Evolutionary conservation across 345 rosid species (phyloP), one percentile per base, ranked within the genome.

Genomic region (Noccaea caerulescens): DNA sequence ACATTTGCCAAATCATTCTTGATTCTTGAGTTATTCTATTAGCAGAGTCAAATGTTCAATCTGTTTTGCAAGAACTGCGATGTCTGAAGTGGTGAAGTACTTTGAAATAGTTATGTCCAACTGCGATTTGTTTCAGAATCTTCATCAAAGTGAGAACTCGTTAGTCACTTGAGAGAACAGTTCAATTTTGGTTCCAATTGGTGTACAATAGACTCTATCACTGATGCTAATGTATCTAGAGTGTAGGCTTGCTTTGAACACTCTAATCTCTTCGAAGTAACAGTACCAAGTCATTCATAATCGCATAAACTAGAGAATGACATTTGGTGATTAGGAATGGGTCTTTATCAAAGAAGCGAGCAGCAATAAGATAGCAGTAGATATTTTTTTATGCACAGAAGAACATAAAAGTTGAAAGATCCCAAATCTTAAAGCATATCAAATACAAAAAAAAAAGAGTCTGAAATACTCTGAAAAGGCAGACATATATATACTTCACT

Each of bases 11-110:
- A 20, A 45, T 13, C 18, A 44, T 44, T 44, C 49, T 46, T 37
- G 11, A 37, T 69, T 37, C 33, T 57, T 58, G 47, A 69, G 30
- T 45, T 58, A 25, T 58, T 69, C 30, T 20, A n/a, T 12, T 68
- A 43, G 34, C 12, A 13, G 33, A 2, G 7, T n/a, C 36, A 3
- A 6, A n/a, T 51, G 39, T 32, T 3, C 38, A 12, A 12, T 52
- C 14, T 27, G n/a, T 6, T 66, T 41, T 53, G 49, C 58, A n/a
- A 38, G 23, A 8, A 38, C 38, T 8, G 8, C 27, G 7, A 42
- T 12, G 23, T 60, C 16, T 46, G 4, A 14, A 14, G 51, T 46
- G n/a, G n/a, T n/a, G n/a, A n/a, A 13, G 2, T 43, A 4, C 23
- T 20, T 20, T 20, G 23, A 20, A 20, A 20, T 20, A 20, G 23